Evolutionary conservation across 768 basidiomycete species (phyloP).

Genomic region (Tulasnella calospora): DNA sequence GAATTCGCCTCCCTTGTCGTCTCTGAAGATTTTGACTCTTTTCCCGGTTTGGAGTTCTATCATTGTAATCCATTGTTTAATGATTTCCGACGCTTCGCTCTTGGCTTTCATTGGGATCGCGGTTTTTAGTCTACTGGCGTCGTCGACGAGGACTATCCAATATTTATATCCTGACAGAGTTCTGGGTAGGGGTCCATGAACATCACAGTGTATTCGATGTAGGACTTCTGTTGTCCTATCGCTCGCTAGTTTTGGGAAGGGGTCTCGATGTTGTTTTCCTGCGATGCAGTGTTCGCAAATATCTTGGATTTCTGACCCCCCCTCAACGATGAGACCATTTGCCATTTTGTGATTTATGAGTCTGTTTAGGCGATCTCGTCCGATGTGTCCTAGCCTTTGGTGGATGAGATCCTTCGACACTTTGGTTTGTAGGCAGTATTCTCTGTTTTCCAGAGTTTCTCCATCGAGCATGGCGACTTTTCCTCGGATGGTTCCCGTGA

Average conservation of each 20-base stretch:
- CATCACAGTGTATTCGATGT: constrained; percentile 21
- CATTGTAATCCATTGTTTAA: no score
- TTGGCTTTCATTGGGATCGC: no score
- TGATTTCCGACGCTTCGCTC: no score
- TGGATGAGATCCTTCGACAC: background rate
- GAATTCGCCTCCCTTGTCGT: no score
- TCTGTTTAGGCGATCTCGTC: background rate
- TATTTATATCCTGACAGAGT: no score
- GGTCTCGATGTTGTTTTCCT: constrained; percentile 21
- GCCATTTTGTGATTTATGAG: background rate
- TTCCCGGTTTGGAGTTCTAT: no score
- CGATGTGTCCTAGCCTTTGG: constrained; percentile 15
- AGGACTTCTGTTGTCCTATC: background rate
- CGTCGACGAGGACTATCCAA: no score
- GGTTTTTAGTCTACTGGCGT: no score
- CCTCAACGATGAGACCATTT: background rate
- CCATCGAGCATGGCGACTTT: background rate
- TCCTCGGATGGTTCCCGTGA: background rate
- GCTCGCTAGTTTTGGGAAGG: background rate
- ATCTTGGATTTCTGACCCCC: background rate
- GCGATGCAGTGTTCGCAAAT: constrained; percentile 17
- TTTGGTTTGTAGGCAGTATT: background rate
- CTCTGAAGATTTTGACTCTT: no score
- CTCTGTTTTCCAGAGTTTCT: background rate
- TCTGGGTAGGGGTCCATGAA: constrained; percentile 13